These are phyloP conservation scores for Actinidia polygama DNA, from an alignment of 179 eudicot genomes.

Conservation along the genomic window DNA sequence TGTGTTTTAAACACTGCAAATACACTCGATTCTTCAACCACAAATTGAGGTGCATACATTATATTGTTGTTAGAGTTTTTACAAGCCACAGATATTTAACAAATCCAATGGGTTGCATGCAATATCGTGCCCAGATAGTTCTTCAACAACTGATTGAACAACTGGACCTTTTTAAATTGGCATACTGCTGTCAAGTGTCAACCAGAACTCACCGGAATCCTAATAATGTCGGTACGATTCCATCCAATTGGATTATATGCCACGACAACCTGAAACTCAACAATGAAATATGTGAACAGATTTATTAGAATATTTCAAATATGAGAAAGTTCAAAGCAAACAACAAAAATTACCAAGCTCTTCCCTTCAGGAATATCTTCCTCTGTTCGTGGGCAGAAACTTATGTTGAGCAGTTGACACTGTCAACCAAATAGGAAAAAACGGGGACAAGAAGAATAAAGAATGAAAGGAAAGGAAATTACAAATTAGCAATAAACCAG, in stretches of 20 bases:
- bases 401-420: constrained; percentile 90
- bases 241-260: constrained; percentile 94
- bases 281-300: neutral
- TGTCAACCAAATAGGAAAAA: constrained; percentile 32
- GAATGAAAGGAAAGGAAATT: neutral
- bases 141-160: neutral
- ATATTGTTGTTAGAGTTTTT: neutral
- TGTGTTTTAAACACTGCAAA: neutral
- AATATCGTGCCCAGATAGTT: too few species aligned
- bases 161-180: neutral
- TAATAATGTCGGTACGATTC: constrained; percentile 70
- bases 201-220: constrained; percentile 66
- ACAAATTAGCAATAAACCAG: neutral
- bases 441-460: neutral
- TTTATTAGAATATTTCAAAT: constrained; percentile 4
- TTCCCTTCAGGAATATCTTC: constrained; percentile 62
- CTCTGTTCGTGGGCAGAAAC: constrained; percentile 85
- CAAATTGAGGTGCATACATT: too few species aligned
- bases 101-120: too few species aligned
- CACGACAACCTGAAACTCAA: constrained; percentile 66
- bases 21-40: neutral
- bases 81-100: too few species aligned
- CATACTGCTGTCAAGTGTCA: neutral
- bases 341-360: constrained; percentile 68
- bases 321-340: neutral